Evolutionary conservation across 768 basidiomycete species (phyloP), one percentile per base, ranked within the genome.

Genomic region (Russula griseocarnosa): DNA sequence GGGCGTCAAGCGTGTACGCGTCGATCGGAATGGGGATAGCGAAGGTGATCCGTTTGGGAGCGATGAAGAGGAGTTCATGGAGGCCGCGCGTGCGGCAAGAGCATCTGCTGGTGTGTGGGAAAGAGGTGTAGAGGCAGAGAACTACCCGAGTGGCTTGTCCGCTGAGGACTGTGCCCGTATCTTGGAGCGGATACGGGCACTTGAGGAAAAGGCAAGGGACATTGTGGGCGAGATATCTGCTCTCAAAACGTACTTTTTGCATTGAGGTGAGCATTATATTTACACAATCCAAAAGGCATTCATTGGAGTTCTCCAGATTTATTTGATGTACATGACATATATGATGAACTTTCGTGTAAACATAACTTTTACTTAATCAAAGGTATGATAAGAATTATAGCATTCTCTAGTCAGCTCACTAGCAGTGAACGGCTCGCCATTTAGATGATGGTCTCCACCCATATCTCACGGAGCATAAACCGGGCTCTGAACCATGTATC

Each of bases 151-250:
- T 38, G 32, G 34, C 20, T 57, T 65, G 49, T 61, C 64, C 8
- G 55, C 64, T 14, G 64, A 65, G 26, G 64, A 65, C 22, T 18
- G 40, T 22, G 64, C 40, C 44, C 64, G 64, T 18, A 38, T 65
- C 50, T 51, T 65, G 64, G 55, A 61, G 10, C 54, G 64, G 16
- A 61, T 65, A 61, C 59, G 64, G n/a, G 14, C 59, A 36, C 64
- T 65, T 40, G 64, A 65, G 49, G 59, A 65, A 22, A 65, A 65
- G 53, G 64, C 64, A 34, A 65, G 64, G 28, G 64, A 61, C 59
- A 65, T 65, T 24, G 64, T 65, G 22, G 64, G 64, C 13, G 64
- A 65, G 59, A 61, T 65, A 50, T 65, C 64, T 28, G 64, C 64
- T 36, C 64, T 65, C 26, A 65, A 65, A 38, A 65, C 64, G 10